Conservation (phyloP, 73 alveolate genomes). For the Tetrahymena thermophila region DNA sequence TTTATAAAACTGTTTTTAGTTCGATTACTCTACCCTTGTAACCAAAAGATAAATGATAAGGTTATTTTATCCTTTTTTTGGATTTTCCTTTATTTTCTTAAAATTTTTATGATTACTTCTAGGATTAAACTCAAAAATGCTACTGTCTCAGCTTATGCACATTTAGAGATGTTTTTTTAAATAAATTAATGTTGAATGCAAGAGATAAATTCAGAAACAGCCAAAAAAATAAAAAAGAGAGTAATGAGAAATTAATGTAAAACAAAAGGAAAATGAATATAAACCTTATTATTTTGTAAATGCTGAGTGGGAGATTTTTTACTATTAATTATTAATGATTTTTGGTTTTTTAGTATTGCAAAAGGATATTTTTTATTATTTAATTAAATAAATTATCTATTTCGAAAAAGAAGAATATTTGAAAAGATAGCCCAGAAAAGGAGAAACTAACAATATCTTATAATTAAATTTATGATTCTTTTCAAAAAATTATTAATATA, state of each 20-base stretch:
- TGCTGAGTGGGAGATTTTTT: neutral
- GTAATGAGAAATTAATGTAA: neutral
- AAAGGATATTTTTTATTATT: neutral
- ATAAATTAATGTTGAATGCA: neutral
- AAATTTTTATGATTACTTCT: neutral
- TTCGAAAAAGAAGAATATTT: neutral
- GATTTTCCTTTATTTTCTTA: neutral
- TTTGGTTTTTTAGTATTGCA: neutral
- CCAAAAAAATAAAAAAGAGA: neutral
- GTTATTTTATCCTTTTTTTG: neutral
- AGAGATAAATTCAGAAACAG: neutral
- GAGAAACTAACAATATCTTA: neutral
- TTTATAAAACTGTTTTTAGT: no score
- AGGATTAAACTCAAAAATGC: neutral
- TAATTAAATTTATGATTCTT: neutral
- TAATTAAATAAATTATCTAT: neutral
- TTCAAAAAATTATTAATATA: neutral
- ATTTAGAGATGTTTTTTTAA: neutral
- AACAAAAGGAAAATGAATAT: neutral
- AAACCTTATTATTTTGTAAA: no score
- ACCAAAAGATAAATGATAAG: neutral
- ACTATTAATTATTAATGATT: neutral
- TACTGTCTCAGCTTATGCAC: neutral
- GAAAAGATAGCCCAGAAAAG: neutral
- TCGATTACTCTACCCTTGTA: neutral